phyloP scores from a whole-genome alignment of 2,329 filamentous ascomycete species.

The Dendrostoma leiphaemia region DNA sequence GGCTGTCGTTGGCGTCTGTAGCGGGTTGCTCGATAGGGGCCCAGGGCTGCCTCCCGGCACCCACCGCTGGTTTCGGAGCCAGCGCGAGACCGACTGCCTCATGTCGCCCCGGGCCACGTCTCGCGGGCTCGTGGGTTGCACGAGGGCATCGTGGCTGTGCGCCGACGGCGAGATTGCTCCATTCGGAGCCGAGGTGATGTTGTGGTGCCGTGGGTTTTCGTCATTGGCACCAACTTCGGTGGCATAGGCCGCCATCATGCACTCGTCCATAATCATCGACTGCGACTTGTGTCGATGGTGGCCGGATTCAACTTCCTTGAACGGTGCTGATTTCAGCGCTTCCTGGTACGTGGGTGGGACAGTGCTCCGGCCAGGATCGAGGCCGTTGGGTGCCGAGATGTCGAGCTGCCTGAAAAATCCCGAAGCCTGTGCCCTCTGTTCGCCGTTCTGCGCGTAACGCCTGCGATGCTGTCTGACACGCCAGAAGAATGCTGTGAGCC shows the following conservation, averaged over 20 bases:
- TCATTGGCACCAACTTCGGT: neutral
- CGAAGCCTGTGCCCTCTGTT: neutral
- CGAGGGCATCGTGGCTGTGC: neutral
- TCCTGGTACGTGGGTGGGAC: slow-evolving; percentile 7
- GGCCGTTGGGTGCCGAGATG: slow-evolving; percentile 10
- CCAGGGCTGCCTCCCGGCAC: neutral
- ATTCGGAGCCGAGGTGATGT: neutral
- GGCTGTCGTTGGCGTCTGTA: neutral
- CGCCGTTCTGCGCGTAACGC: neutral
- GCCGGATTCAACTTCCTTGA: too few species aligned
- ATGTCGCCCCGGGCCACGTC: neutral
- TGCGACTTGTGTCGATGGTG: slow-evolving; percentile 3
- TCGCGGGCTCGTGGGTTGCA: neutral
- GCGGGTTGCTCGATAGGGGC: slow-evolving; percentile 5
- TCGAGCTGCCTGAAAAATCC: neutral
- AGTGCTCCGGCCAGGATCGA: neutral
- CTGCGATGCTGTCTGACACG: neutral
- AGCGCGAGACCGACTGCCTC: neutral
- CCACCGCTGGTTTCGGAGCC: slow-evolving; percentile 6
- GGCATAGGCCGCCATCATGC: slow-evolving; percentile 5
- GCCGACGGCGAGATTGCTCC: neutral
- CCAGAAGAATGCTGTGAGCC: neutral
- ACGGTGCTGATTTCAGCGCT: slow-evolving; percentile 2
- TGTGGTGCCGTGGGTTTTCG: neutral
- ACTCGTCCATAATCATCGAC: slow-evolving; percentile 1